Percentiles rank a stretch among this genome's conserved stretches.
These are phyloP conservation scores for Fusarium verrucosum DNA, from an alignment of 2,329 filamentous ascomycete genomes.

Conservation along the genomic window DNA sequence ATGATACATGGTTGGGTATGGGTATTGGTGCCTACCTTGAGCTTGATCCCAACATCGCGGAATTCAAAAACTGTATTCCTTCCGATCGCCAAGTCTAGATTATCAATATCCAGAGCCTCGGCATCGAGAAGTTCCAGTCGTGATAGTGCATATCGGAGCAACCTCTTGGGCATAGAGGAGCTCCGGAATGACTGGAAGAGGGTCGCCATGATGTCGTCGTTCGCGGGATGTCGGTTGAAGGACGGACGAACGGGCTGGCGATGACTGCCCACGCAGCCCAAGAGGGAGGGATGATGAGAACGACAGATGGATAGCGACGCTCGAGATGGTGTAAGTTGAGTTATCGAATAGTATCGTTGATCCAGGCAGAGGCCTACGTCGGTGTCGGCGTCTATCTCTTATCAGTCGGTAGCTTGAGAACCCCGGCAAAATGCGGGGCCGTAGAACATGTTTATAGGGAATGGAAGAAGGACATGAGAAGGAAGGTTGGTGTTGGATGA, in stretches of 20 bases:
- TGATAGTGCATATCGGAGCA: slow-evolving; percentile 86
- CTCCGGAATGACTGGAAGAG: slow-evolving; percentile 72
- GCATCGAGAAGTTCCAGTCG: slow-evolving; percentile 88
- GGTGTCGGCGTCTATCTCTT: too few relatives aligned
- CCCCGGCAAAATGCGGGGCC: slow-evolving; percentile 50
- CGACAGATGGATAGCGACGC: slow-evolving; percentile 2
- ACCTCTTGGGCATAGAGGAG: slow-evolving; percentile 85
- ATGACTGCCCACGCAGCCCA: slow-evolving; percentile 35
- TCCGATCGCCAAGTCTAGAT: slow-evolving; percentile 84
- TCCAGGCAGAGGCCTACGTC: slow-evolving; percentile 25
- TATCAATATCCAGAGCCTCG: slow-evolving; percentile 84
- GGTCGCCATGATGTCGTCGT: slow-evolving; percentile 68
- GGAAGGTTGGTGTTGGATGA: slow-evolving; percentile 1
- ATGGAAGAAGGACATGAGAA: slow-evolving; percentile 36
- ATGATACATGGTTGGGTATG: slow-evolving; percentile 17
- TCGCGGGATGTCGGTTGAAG: slow-evolving; percentile 8
- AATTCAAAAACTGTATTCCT: slow-evolving; percentile 86
- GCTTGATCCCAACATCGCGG: slow-evolving; percentile 82
- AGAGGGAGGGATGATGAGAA: slow-evolving; percentile 1
- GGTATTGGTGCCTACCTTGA: slow-evolving; percentile 67
- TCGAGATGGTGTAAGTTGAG: slow-evolving; percentile 10
- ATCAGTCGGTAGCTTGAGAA: slow-evolving; percentile 47
- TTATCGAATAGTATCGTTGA: slow-evolving; percentile 17
- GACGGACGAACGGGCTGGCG: slow-evolving; percentile 14
- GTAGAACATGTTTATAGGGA: slow-evolving; percentile 47